A percentile compares a stretch with the other conserved stretches of the same genome.
Conservation (phyloP, 371 early-diverging fungal genomes). For the Mortierella sp. region DNA sequence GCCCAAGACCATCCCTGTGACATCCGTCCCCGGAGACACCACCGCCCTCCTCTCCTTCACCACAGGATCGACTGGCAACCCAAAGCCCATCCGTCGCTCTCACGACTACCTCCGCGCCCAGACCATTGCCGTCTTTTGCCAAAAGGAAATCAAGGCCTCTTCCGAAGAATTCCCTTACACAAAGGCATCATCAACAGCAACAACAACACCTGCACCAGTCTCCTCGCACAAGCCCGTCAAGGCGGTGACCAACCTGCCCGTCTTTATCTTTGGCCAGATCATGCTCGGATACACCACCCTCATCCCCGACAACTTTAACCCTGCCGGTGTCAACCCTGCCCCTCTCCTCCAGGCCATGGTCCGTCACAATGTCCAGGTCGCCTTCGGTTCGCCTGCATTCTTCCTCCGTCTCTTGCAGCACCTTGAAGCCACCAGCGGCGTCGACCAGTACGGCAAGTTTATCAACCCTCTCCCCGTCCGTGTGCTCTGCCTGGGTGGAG, state of each 20-base stretch:
- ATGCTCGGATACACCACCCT: conserved; percentile 57
- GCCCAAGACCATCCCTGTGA: conserved; percentile 44
- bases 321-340: conserved; percentile 48
- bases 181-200: not conserved
- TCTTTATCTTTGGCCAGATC: conserved; percentile 56
- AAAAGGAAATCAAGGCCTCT: conserved; percentile 42
- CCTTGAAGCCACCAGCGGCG: conserved; percentile 40
- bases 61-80: conserved; percentile 57
- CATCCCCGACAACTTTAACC: conserved; percentile 57
- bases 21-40: conserved; percentile 40
- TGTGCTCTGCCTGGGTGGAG: conserved; percentile 52
- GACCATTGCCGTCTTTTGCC: conserved; percentile 51
- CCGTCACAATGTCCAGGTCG: conserved; percentile 54
- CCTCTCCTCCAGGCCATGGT: conserved; percentile 53
- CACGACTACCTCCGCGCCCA: conserved; percentile 56
- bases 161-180: conserved; percentile 14
- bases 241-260: conserved; percentile 51
- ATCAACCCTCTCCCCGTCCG: conserved; percentile 46
- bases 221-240: conserved; percentile 42
- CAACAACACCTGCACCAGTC: not conserved
- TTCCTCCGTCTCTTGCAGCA: conserved; percentile 51
- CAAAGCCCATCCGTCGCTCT: conserved; percentile 54
- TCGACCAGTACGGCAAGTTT: conserved; percentile 49
- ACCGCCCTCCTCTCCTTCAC: conserved; percentile 57
- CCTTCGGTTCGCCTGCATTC: conserved; percentile 55